These are phyloP conservation scores for Tetrahymena malaccensis DNA, from an alignment of 73 alveolate species.

Conservation along the genomic window DNA sequence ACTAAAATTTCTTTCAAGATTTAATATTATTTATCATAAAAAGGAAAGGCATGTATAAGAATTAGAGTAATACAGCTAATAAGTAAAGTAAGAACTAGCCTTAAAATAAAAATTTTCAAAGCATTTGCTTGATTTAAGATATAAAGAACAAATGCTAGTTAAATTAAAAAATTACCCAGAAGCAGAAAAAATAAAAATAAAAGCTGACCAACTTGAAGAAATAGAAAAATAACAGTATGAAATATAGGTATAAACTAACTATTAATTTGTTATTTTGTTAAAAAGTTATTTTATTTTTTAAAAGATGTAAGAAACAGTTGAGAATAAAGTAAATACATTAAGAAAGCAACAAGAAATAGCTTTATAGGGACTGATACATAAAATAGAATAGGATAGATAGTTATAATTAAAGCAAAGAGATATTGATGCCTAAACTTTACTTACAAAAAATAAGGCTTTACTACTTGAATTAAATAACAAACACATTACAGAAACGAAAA, in stretches of 20 bases:
- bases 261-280: not conserved
- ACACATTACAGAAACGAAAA: not conserved
- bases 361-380: not conserved
- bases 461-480: not conserved
- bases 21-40: not conserved
- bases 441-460: not conserved
- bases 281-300: not conserved
- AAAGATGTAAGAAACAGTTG: not conserved
- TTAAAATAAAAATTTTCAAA: slow-evolving; percentile 43
- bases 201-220: slow-evolving; percentile 46
- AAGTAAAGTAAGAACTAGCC: slow-evolving; percentile 22
- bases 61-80: slow-evolving; percentile 8
- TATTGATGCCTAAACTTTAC: not conserved
- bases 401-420: not conserved
- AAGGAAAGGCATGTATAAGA: slow-evolving; percentile 43
- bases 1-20: not conserved
- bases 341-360: not conserved
- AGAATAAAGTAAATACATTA: not conserved
- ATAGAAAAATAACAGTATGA: slow-evolving; percentile 42
- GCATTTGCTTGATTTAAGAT: slow-evolving; percentile 38
- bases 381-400: not conserved
- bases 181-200: slow-evolving; percentile 38
- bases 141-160: slow-evolving; percentile 35
- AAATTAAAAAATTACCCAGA: slow-evolving; percentile 41
- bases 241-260: not conserved